These are phyloP conservation scores for Primulina huaijiensis DNA, from an alignment of 257 asterid genomes.

Conservation along the genomic window DNA sequence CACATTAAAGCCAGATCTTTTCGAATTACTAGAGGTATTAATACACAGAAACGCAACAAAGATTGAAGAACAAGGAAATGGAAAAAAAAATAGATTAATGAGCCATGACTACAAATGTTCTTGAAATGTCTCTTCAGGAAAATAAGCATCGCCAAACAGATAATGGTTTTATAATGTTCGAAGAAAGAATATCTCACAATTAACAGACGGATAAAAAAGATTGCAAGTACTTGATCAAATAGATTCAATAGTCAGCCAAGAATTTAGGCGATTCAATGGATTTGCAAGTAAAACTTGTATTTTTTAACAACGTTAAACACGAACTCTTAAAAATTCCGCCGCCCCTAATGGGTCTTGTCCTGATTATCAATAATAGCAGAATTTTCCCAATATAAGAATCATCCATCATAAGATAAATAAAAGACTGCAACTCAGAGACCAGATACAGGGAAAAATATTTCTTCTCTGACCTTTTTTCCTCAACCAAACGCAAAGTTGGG, in stretches of 20 bases:
- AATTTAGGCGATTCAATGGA: not conserved
- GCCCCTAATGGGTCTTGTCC: not conserved
- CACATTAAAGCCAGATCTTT: slow-evolving; percentile 13
- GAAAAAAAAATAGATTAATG: not conserved
- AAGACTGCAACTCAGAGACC: slow-evolving; percentile 21
- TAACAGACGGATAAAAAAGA: not conserved
- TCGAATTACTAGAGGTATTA: not conserved
- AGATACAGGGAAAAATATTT: slow-evolving; percentile 20
- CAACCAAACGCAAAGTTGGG: slow-evolving; percentile 21
- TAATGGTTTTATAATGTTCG: not conserved
- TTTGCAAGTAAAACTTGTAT: not conserved
- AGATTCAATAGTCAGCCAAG: slow-evolving; percentile 1
- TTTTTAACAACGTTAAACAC: not conserved
- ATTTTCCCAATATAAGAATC: not conserved
- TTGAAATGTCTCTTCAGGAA: not conserved
- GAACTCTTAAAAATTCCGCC: not conserved
- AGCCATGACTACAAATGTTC: not conserved
- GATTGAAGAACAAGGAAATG: not conserved
- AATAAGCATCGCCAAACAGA: not conserved
- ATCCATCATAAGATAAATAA: slow-evolving; percentile 7
- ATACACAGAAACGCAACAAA: too few relatives aligned
- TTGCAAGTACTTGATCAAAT: not conserved
- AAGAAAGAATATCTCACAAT: not conserved
- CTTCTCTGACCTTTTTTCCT: slow-evolving; percentile 21
- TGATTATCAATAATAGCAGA: not conserved